A percentile compares a stretch with the other conserved stretches of the same genome.
phyloP scores from a whole-genome alignment of 352 stramenopile species.

The Globisporangium mamillatum region DNA sequence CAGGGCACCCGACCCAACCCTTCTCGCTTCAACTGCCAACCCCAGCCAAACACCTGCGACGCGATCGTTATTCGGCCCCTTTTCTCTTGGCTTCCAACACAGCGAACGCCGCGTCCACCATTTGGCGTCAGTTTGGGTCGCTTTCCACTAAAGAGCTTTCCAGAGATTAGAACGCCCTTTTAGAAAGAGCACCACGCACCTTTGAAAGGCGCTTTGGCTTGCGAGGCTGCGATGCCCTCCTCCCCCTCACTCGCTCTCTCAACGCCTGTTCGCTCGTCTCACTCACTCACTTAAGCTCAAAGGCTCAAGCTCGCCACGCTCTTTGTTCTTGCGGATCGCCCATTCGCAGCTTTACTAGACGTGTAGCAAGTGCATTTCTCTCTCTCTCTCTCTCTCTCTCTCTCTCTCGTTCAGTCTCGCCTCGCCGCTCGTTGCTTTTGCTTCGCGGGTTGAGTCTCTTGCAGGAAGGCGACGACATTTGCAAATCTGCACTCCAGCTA shows the following conservation, averaged over 20 bases:
- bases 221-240: conserved; percentile 1
- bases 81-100: conserved; percentile 5
- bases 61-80: conserved; percentile 7
- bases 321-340: conserved; percentile 1
- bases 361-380: conserved; percentile 12
- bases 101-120: conserved; percentile 3
- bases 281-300: background rate
- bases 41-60: conserved; percentile 2
- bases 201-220: background rate
- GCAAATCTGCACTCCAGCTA: conserved; percentile 3
- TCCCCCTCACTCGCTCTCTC: background rate
- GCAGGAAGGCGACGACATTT: conserved; percentile 10
- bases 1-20: background rate
- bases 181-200: background rate
- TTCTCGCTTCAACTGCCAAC: conserved; percentile 2
- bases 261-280: conserved; percentile 2
- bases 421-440: background rate
- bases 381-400: background rate
- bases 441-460: background rate
- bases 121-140: background rate
- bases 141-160: conserved; percentile 2
- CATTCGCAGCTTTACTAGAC: conserved; percentile 12
- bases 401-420: background rate
- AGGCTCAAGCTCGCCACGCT: conserved; percentile 8
- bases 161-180: conserved; percentile 5